Conservation (phyloP, 2,329 filamentous ascomycete species). For the Neonectria magnoliae region DNA sequence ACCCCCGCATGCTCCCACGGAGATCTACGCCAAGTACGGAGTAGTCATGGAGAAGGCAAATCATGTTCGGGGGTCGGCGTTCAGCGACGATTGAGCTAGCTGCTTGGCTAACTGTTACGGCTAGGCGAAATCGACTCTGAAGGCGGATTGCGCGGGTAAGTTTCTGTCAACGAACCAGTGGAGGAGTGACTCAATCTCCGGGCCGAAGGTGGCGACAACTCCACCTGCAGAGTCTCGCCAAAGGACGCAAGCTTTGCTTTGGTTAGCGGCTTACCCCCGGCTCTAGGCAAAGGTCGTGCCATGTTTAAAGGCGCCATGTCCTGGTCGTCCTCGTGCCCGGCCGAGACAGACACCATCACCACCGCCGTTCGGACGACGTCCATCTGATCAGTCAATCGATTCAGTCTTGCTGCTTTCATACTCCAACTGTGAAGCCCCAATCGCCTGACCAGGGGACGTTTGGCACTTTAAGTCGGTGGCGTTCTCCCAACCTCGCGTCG, state of each 20-base stretch:
- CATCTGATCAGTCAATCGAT: constrained; percentile 18
- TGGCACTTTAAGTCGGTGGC: constrained; percentile 25
- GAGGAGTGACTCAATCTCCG: constrained; percentile 23
- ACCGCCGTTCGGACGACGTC: not conserved
- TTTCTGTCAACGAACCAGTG: constrained; percentile 15
- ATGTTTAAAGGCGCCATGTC: constrained; percentile 27
- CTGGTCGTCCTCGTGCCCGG: constrained; percentile 17
- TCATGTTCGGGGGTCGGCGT: constrained; percentile 13
- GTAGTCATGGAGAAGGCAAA: not conserved
- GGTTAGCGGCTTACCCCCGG: constrained; percentile 25
- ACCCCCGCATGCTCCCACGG: constrained; percentile 32
- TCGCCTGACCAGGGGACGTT: constrained; percentile 18
- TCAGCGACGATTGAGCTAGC: constrained; percentile 16
- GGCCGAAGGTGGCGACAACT: constrained; percentile 30
- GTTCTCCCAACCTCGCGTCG: constrained; percentile 20
- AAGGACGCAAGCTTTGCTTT: constrained; percentile 18
- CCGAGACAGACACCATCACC: not conserved
- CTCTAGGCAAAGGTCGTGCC: constrained; percentile 28
- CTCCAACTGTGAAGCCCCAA: constrained; percentile 26
- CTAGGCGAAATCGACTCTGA: constrained; percentile 5
- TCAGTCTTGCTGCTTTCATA: constrained; percentile 5
- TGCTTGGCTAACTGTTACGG: constrained; percentile 21
- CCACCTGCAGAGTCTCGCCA: constrained; percentile 29
- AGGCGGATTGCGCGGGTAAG: not conserved
- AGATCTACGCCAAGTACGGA: constrained; percentile 2